phyloP scores from a whole-genome alignment of 2,329 filamentous ascomycete species.

The Cryphonectria radicalis region DNA sequence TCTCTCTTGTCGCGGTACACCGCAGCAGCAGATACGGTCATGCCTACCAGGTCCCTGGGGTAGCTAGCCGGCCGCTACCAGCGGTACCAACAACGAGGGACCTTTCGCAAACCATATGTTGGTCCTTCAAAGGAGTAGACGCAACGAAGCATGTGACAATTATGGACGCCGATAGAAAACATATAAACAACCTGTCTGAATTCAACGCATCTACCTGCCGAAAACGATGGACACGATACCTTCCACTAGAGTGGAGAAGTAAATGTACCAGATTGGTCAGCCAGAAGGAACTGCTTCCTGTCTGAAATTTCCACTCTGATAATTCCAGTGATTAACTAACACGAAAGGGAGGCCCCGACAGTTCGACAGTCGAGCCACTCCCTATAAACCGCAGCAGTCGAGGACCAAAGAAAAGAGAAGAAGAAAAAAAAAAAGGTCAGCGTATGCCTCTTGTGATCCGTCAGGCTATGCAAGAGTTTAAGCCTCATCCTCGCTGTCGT shows the following conservation, averaged over 20 bases:
- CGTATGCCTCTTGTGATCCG: neutral
- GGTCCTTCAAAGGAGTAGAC: neutral
- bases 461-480: neutral
- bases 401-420: neutral
- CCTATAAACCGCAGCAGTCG: too few species aligned
- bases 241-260: neutral
- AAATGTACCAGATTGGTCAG: neutral
- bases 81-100: slow-evolving; percentile 13
- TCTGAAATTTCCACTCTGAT: slow-evolving; percentile 1
- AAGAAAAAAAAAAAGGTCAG: neutral
- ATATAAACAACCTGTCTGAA: neutral
- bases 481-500: slow-evolving; percentile 23
- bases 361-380: neutral
- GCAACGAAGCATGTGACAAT: neutral
- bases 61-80: slow-evolving; percentile 1
- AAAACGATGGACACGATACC: neutral
- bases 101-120: neutral
- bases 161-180: neutral
- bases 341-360: neutral
- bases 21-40: neutral
- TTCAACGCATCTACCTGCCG: neutral
- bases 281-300: neutral
- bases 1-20: neutral
- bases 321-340: neutral
- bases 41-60: neutral